Evolutionary conservation across 2,329 filamentous ascomycete species (phyloP), one percentile per base, ranked within the genome.

Genomic region (Hypomyces perniciosus): DNA sequence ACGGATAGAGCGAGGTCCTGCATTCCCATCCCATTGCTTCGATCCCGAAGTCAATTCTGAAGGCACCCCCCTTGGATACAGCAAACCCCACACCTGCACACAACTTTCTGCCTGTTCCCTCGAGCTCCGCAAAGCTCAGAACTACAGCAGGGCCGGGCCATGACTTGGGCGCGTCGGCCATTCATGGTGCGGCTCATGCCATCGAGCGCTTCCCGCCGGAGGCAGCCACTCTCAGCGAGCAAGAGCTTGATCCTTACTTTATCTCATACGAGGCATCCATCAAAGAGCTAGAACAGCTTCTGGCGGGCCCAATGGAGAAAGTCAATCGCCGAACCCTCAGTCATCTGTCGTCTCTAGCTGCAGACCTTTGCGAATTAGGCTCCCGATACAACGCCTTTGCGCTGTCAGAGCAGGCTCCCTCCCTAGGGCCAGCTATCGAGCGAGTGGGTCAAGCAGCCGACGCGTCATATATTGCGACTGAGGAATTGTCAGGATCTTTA

Each of bases 301-400:
- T 99, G 3, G 90, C 88, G 61, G 93, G 93, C 0, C 90, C 90
- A 5, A 96, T 99, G 75, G 95, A 99, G 66, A 96, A 95, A 68
- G 90, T 96, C 55, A 99, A 97, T 62, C 83, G 92, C 31, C 82
- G 93, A 34, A 90, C 91, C 5, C 73, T 99, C 6, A 88, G 84
- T 54, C 93, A 99, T 62, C 71, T 97, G 8, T 88, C 88, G 10
- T 84, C 86, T 5, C 75, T 96, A 44, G 90, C 90, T 3, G 80
- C 90, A 5, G 93, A 99, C 65, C 78, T 97, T 54, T 90, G 90
- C 59, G 93, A 99, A 64, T 77, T 99, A 7, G 93, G 93, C 6
- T 93, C 91, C n/a, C 82, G 90, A 54, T 97, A 93, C 68, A 99
- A 99, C 62, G 93, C 88, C 1, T 99, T 99, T 68, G 95, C 95